phyloP scores from a whole-genome alignment of 2,329 filamentous ascomycete species.

The Tolypocladium tundrense region DNA sequence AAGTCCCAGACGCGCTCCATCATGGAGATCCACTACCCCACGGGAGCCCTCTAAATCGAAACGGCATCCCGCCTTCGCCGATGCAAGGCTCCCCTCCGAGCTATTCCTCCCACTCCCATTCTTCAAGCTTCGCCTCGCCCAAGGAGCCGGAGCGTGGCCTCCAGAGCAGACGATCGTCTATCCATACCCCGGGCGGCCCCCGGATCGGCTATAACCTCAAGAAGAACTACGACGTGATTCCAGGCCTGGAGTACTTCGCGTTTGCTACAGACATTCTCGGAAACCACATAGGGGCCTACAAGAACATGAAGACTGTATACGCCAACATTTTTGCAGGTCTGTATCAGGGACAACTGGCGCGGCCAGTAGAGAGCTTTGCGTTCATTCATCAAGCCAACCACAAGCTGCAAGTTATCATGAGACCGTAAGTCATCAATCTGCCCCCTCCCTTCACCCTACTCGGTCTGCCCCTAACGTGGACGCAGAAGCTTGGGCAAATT shows the following conservation, averaged over 20 bases:
- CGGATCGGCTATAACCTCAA: slow-evolving; percentile 21
- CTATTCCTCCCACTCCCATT: slow-evolving; percentile 33
- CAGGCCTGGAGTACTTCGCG: slow-evolving; percentile 82
- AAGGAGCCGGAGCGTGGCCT: slow-evolving; percentile 36
- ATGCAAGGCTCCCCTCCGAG: slow-evolving; percentile 44
- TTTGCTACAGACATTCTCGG: slow-evolving; percentile 80
- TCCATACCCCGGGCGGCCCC: slow-evolving; percentile 28
- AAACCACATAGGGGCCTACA: slow-evolving; percentile 66
- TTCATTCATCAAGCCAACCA: slow-evolving; percentile 48
- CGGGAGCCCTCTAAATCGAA: slow-evolving; percentile 30
- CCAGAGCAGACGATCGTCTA: slow-evolving; percentile 40
- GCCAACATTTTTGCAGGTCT: slow-evolving; percentile 75
- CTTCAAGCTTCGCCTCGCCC: slow-evolving; percentile 41
- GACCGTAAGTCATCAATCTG: slow-evolving; percentile 46
- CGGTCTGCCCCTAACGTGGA: slow-evolving; percentile 1
- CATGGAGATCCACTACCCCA: slow-evolving; percentile 19
- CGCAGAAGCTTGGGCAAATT: slow-evolving; percentile 39
- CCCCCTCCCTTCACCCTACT: too few relatives aligned
- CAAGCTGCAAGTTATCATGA: slow-evolving; percentile 60
- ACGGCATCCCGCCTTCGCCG: slow-evolving; percentile 41
- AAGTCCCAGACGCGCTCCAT: slow-evolving; percentile 47
- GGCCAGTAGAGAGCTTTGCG: slow-evolving; percentile 74
- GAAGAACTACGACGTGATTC: slow-evolving; percentile 72
- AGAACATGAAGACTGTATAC: slow-evolving; percentile 75
- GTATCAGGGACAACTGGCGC: slow-evolving; percentile 79